Evolutionary conservation across 768 basidiomycete genomes (phyloP).

Genomic region (Termitomyces sp.): DNA sequence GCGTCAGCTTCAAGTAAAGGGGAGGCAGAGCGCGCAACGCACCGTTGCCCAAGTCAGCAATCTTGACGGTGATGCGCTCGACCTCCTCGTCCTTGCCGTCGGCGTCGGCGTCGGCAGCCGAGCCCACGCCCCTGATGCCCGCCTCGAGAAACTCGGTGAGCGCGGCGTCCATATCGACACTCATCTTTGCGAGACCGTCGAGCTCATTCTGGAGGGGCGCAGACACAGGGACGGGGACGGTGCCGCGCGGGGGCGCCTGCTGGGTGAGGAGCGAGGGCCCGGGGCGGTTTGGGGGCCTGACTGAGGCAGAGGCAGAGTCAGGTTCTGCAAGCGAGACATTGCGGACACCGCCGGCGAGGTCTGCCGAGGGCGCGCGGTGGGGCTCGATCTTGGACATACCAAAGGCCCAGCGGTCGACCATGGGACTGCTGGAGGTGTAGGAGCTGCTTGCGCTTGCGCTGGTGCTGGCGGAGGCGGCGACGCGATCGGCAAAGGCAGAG

Average conservation of each 20-base stretch:
- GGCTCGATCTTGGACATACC: slow-evolving; percentile 79
- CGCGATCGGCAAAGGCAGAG: slow-evolving; percentile 10
- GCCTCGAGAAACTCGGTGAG: slow-evolving; percentile 10
- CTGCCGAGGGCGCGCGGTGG: neutral
- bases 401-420: slow-evolving; percentile 83
- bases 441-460: slow-evolving; percentile 24
- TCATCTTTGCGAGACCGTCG: slow-evolving; percentile 1
- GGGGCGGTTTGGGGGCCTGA: neutral
- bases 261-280: slow-evolving; percentile 75
- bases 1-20: neutral
- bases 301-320: neutral
- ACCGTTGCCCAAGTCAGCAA: slow-evolving; percentile 97
- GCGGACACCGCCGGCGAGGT: slow-evolving; percentile 29
- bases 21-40: slow-evolving; percentile 18
- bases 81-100: slow-evolving; percentile 17
- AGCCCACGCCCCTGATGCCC: neutral
- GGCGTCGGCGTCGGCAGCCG: slow-evolving; percentile 10
- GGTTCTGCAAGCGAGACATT: slow-evolving; percentile 28
- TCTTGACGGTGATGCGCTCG: slow-evolving; percentile 94
- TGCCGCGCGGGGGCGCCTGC: neutral
- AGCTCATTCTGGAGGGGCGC: slow-evolving; percentile 5
- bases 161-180: slow-evolving; percentile 13
- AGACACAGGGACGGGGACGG: slow-evolving; percentile 3
- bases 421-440: slow-evolving; percentile 42
- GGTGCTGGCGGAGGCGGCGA: neutral